A percentile compares a stretch with the other conserved stretches of the same genome.
phyloP scores from a whole-genome alignment of 2,329 filamentous ascomycete genomes.

The Fusarium sp. region DNA sequence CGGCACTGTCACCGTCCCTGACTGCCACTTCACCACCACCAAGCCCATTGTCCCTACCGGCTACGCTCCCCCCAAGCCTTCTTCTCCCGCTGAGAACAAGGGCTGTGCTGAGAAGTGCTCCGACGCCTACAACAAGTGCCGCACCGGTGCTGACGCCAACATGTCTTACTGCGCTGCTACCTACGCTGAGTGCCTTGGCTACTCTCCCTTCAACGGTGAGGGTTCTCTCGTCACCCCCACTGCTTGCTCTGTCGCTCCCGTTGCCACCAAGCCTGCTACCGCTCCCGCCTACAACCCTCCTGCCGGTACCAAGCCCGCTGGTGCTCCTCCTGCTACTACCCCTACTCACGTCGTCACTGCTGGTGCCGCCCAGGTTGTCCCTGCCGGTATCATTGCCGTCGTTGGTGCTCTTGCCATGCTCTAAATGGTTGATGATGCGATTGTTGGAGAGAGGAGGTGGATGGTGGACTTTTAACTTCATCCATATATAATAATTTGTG shows the following conservation, averaged over 20 bases:
- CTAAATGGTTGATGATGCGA: constrained; percentile 14
- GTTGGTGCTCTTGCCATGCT: constrained; percentile 42
- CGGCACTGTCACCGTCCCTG: constrained; percentile 24
- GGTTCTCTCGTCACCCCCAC: constrained; percentile 28
- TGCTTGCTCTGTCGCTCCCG: constrained; percentile 31
- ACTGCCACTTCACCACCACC: constrained; percentile 26
- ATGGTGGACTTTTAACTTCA: neutral
- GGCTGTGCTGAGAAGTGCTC: constrained; percentile 19
- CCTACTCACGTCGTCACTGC: constrained; percentile 21
- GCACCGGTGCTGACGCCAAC: neutral
- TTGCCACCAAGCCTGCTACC: constrained; percentile 10
- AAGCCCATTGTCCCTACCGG: constrained; percentile 30
- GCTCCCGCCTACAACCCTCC: neutral
- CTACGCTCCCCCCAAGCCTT: constrained; percentile 27
- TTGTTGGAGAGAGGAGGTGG: neutral
- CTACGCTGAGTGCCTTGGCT: constrained; percentile 12
- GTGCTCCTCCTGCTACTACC: constrained; percentile 3
- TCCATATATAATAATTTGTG: neutral
- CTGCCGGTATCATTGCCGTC: constrained; percentile 38
- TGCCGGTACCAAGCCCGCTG: neutral
- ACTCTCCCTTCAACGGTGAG: constrained; percentile 11
- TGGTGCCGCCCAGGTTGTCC: constrained; percentile 35
- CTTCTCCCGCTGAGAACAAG: constrained; percentile 18
- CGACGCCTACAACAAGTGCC: constrained; percentile 1
- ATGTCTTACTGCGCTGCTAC: constrained; percentile 2